Percentiles rank a stretch among this genome's conserved stretches.
phyloP scores from a whole-genome alignment of 2,329 filamentous ascomycete species.

The Ceratocystis colombiana region DNA sequence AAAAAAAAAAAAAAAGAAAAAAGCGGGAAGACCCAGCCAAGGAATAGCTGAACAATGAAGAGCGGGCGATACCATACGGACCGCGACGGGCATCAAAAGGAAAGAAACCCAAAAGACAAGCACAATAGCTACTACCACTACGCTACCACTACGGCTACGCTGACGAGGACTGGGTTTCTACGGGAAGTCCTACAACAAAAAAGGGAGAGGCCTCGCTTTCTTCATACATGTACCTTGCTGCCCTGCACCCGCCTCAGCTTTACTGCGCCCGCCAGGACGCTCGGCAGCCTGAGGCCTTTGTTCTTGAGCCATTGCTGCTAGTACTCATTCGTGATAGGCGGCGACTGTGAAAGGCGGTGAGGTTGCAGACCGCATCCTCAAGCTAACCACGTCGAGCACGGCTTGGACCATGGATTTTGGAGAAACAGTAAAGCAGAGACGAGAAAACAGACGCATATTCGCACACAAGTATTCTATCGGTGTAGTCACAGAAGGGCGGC shows the following conservation, averaged over 20 bases:
- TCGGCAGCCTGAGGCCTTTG: neutral
- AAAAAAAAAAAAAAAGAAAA: neutral
- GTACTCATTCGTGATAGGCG: neutral
- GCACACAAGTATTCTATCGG: neutral
- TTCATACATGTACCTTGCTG: neutral
- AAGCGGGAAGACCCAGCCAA: neutral
- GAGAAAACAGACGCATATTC: no score
- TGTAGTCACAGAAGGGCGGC: neutral
- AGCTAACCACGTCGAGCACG: neutral
- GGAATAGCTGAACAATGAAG: neutral
- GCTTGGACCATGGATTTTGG: neutral
- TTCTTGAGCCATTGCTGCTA: no score
- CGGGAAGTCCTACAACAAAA: neutral
- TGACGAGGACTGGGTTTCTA: slow-evolving; percentile 14
- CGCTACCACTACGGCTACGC: neutral
- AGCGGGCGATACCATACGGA: neutral
- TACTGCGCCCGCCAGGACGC: neutral
- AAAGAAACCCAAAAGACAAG: no score
- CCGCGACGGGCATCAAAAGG: neutral
- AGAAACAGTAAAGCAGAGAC: no score
- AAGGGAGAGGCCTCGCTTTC: neutral
- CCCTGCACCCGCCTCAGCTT: neutral
- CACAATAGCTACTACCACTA: neutral
- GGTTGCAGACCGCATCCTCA: slow-evolving; percentile 8
- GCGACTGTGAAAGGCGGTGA: neutral